Base-by-base conservation (phyloP, 371 early-diverging fungal species). In the Actinomortierella ambigua region DNA sequence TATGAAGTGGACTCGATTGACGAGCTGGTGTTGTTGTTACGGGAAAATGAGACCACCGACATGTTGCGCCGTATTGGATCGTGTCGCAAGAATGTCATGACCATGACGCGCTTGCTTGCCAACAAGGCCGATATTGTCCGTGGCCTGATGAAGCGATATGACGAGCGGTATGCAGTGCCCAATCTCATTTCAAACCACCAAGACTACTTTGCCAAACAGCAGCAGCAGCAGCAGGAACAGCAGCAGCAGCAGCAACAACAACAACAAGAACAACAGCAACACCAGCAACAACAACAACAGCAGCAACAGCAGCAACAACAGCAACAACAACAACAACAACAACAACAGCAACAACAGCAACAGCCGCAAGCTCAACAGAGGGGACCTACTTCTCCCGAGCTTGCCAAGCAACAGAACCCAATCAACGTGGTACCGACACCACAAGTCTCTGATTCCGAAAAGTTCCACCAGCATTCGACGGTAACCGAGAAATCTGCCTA, bases 1-100 rank as follows among this genome's bases (percentile, higher is more conserved):
- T 84, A 88, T n/a, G 95, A 96, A 78, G 94, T 94, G 1, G 95
- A 96, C 62, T 82, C 91, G 0, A 93, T 95, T 63, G 96, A 96
- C 65, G 95, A 96, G 29, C 68, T 96, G 11, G 96, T 96, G 0
- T 81, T 98, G 52, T 89, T 95, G 29, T 80, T 98, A 22, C 88
- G 89, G 52, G 94, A 95, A 67, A 88, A 91, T 7, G 95, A 94
- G 58, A 91, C 92, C 57, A 80, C 85, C 0, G 96, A 96, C 64
- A 93, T 96, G 94, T 67, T 96, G 49, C 80, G 91, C 49, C 82
- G 95, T 13, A 94, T 96, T 56, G 95, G 94, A 14, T 83, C 87
- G 41, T 91, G 92, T 46, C 81, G 95, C 26, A 94, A 93, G 64
- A 77, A 82, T 4, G 93, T 94, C 58, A 90, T 89, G 85, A 71